These are phyloP conservation scores for Aspergillus felis DNA, from an alignment of 2,329 filamentous ascomycete genomes.

Conservation along the genomic window DNA sequence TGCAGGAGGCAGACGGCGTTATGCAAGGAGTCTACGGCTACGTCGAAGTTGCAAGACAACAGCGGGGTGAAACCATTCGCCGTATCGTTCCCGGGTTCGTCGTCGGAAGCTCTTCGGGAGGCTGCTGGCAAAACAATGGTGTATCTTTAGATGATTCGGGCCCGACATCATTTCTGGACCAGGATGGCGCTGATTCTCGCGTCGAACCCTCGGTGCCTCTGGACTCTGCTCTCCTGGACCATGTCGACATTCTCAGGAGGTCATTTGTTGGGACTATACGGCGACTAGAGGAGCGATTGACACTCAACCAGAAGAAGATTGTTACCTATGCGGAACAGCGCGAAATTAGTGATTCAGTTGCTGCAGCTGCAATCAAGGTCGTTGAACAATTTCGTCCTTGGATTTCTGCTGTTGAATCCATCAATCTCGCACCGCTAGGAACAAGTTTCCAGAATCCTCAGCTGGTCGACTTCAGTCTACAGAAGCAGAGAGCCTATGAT, in stretches of 20 bases:
- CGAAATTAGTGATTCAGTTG: conserved; percentile 76
- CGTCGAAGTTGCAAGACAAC: conserved; percentile 89
- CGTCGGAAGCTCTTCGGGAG: conserved; percentile 75
- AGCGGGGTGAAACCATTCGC: conserved; percentile 87
- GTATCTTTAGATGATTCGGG: conserved; percentile 61
- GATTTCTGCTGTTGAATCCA: conserved; percentile 84
- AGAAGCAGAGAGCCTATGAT: conserved; percentile 93
- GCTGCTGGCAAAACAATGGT: conserved; percentile 76
- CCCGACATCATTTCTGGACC: conserved; percentile 69
- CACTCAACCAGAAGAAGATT: conserved; percentile 77
- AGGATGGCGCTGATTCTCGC: conserved; percentile 73
- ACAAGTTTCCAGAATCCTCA: conserved; percentile 79
- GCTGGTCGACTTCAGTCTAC: conserved; percentile 77
- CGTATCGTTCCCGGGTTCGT: conserved; percentile 93
- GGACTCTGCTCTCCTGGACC: conserved; percentile 72
- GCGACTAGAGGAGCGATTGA: conserved; percentile 78
- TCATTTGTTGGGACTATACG: conserved; percentile 82
- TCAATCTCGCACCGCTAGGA: conserved; percentile 77
- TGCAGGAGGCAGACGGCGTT: conserved; percentile 96
- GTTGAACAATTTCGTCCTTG: conserved; percentile 87
- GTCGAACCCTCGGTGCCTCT: conserved; percentile 69
- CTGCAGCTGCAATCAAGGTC: conserved; percentile 71
- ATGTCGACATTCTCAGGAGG: conserved; percentile 79
- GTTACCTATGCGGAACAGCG: conserved; percentile 75
- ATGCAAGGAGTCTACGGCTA: conserved; percentile 92